Conservation (phyloP, 2,329 filamentous ascomycete genomes). For the Seiridium cupressi region DNA sequence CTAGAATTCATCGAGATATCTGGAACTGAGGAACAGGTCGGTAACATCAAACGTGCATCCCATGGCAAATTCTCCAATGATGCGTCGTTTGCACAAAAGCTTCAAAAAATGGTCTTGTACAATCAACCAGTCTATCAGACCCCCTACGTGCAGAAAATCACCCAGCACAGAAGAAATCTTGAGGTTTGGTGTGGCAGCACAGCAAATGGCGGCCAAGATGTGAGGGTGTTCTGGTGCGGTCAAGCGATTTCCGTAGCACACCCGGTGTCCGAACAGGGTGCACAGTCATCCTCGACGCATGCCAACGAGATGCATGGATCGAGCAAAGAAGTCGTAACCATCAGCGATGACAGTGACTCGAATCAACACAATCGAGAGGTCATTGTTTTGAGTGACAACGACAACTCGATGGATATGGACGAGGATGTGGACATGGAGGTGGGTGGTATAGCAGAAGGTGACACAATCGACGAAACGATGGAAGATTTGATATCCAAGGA, state of each 20-base stretch:
- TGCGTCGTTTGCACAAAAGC: neutral
- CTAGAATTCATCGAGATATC: neutral
- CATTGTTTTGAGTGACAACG: neutral
- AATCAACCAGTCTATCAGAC: neutral
- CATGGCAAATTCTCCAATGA: neutral
- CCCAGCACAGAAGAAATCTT: neutral
- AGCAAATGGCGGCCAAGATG: neutral
- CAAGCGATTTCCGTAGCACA: neutral
- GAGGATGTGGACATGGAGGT: neutral
- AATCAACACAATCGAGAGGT: neutral
- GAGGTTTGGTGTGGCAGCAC: neutral
- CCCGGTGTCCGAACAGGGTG: neutral
- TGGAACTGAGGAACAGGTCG: neutral
- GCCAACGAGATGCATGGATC: neutral
- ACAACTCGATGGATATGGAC: neutral
- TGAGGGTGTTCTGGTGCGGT: neutral
- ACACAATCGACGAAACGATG: too few species aligned
- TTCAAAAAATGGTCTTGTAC: neutral
- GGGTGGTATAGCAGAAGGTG: too few species aligned
- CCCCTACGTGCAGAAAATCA: neutral
- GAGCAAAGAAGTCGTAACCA: neutral
- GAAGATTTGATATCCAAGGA: too few species aligned
- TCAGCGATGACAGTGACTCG: neutral
- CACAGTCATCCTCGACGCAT: neutral
- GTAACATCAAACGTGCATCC: neutral